Conservation (phyloP, 1,284 basidiomycete species). For the Pascua sp. region DNA sequence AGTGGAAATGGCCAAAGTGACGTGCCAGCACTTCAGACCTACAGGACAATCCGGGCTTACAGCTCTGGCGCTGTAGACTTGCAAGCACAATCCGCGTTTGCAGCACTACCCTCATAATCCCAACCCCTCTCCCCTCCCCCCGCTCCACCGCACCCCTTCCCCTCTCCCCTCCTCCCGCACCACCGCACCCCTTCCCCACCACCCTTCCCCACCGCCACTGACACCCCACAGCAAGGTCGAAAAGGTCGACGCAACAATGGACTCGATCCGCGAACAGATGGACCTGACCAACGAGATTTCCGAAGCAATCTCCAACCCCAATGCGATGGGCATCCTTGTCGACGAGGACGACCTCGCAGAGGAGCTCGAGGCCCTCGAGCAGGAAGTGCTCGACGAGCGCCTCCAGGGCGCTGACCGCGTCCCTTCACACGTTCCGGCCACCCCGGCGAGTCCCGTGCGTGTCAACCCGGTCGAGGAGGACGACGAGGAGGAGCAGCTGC, state of each 20-base stretch:
- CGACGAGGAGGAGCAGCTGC: constrained; percentile 90
- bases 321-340: constrained; percentile 61
- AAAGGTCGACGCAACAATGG: constrained; percentile 90
- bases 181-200: background rate
- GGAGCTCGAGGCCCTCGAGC: constrained; percentile 86
- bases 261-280: constrained; percentile 84
- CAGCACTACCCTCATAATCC: no score
- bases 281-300: constrained; percentile 94
- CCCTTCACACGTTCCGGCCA: constrained; percentile 75
- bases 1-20: no score
- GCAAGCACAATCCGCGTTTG: no score
- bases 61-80: no score
- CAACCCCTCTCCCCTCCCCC: no score
- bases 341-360: constrained; percentile 83
- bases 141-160: no score
- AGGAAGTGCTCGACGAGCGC: constrained; percentile 83
- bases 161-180: background rate
- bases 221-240: constrained; percentile 66
- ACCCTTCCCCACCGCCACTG: background rate
- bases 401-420: constrained; percentile 85
- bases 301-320: constrained; percentile 83
- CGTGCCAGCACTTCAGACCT: no score
- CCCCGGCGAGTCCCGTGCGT: constrained; percentile 36
- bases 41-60: no score
- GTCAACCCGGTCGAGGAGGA: constrained; percentile 62